phyloP scores from a whole-genome alignment of 176 grass and related monocot species.

The Aegilops bicornis region DNA sequence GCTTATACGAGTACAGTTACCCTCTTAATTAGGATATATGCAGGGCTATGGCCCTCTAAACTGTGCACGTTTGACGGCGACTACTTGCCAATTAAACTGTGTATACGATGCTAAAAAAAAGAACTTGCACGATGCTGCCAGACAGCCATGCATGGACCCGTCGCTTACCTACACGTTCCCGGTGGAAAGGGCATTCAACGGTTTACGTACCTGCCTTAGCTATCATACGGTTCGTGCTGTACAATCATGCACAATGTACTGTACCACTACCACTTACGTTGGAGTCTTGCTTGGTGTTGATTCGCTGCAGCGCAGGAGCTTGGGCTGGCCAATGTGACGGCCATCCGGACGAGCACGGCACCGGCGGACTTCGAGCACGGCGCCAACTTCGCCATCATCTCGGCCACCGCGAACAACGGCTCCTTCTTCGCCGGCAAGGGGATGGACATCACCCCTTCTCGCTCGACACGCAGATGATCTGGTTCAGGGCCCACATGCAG shows the following conservation, averaged over 20 bases:
- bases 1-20: background rate
- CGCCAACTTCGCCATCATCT: constrained; percentile 67
- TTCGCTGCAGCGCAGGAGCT: constrained; percentile 50
- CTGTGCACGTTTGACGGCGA: background rate
- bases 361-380: constrained; percentile 40
- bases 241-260: background rate
- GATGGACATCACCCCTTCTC: constrained; percentile 22
- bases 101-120: background rate
- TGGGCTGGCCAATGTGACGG: constrained; percentile 40
- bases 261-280: background rate
- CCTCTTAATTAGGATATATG: too few species aligned
- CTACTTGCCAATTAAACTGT: background rate
- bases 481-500: constrained; percentile 38
- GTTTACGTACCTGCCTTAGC: background rate
- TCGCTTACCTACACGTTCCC: background rate
- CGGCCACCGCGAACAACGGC: constrained; percentile 50
- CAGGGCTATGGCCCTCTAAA: background rate
- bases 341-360: constrained; percentile 30
- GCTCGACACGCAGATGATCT: constrained; percentile 47
- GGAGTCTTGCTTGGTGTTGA: background rate
- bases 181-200: background rate
- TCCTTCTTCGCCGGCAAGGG: constrained; percentile 52
- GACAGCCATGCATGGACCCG: constrained; percentile 1
- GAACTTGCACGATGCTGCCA: background rate
- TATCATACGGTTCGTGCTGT: background rate